A percentile compares a stretch with the other conserved stretches of the same genome.
Conservation (phyloP, 345 rosid genomes). For the Dovyalis caffra region DNA sequence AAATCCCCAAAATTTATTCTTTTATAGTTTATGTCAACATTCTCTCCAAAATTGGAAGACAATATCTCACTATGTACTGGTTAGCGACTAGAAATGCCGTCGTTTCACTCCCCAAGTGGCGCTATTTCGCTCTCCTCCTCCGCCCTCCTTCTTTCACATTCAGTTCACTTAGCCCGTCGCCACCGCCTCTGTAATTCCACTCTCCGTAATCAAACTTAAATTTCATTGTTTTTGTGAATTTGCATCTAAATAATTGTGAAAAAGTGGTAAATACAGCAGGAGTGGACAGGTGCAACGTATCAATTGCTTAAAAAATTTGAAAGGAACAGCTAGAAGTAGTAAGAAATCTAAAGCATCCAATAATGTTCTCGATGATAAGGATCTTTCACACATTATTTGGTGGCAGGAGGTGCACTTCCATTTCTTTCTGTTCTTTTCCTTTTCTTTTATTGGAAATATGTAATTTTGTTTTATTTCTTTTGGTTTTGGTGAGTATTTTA, state of each 20-base stretch:
- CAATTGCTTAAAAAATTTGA: conserved; percentile 42
- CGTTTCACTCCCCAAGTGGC: conserved; percentile 64
- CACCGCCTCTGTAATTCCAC: conserved; percentile 43
- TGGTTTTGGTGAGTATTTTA: background rate
- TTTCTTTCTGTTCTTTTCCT: background rate
- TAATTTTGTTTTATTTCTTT: background rate
- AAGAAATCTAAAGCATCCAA: conserved; percentile 48
- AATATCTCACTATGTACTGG: conserved; percentile 54
- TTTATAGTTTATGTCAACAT: too few species aligned
- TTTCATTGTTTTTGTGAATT: conserved; percentile 6
- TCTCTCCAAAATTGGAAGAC: background rate
- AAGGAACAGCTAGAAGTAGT: conserved; percentile 43
- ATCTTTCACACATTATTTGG: conserved; percentile 73
- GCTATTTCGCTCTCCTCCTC: conserved; percentile 50
- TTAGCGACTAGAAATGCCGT: conserved; percentile 59
- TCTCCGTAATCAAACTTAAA: background rate
- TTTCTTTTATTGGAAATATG: background rate
- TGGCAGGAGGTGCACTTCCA: conserved; percentile 71
- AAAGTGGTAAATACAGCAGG: conserved; percentile 24
- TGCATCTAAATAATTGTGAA: background rate
- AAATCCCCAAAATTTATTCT: conserved; percentile 19
- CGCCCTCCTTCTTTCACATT: conserved; percentile 45
- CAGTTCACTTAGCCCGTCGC: conserved; percentile 41
- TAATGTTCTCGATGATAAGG: conserved; percentile 53
- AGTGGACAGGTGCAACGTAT: conserved; percentile 36